Evolutionary conservation across 306 rosid genomes (phyloP), one percentile per base, ranked within the genome.

Genomic region (Nissolia schottii): DNA sequence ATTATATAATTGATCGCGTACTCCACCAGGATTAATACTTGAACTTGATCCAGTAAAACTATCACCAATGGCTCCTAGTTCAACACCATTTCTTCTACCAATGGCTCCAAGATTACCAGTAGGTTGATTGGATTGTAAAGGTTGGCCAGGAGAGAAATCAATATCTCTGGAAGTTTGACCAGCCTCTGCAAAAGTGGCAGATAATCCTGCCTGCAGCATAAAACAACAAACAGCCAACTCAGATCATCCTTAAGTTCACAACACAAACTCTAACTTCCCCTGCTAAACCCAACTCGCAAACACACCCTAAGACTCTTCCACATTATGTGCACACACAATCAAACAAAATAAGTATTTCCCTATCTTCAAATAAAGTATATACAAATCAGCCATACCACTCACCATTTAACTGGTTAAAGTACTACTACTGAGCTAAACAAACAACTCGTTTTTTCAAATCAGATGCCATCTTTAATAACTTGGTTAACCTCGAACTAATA

Each of bases 71-170:
- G 92, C 81, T 71, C 96, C 96, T 59, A 87, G 81, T 65, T 90
- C 92, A 70, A 82, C 96, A 16, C 88, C 75, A 71, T 75, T 86
- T 79, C 90, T 91, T 87, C 97, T 84, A 46, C 97, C 97, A 71
- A 88, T 88, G 69, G 87, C 92, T 27, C 97, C 96, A 50, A 88
- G 92, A 84, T 89, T 82, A 37, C 85, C 75, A 71, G 87, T 82
- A 74, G 88, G 80, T 74, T 87, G 97, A 68, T 63, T 86, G 37
- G 84, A 49, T 65, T 88, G 97, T 59, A 91, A 80, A 50, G 91
- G 96, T 84, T 88, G 97, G 38, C 97, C 92, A 23, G 90, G 87
- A 80, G 89, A 91, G 70, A 87, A 87, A 83, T 91, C 97, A 66
- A 77, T 74, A 74, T 87, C 97, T 75, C 89, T 76, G n/a, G 85